Percentiles rank a stretch among this genome's conserved stretches.
These are phyloP conservation scores for Tulasnella sp. DNA, from an alignment of 768 basidiomycete genomes.

Conservation along the genomic window DNA sequence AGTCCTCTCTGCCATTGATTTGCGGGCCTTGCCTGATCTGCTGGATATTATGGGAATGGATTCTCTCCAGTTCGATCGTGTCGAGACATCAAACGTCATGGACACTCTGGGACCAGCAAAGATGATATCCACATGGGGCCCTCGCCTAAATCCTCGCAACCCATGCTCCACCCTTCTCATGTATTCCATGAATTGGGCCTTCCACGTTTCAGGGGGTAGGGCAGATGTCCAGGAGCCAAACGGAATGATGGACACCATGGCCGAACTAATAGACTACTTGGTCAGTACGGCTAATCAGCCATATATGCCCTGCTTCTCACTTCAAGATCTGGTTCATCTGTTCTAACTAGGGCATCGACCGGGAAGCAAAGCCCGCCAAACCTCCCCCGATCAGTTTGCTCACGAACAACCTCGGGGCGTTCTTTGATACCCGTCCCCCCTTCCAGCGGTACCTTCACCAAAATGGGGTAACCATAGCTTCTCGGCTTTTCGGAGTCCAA, in stretches of 20 bases:
- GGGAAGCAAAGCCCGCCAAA: not conserved
- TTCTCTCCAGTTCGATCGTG: conserved; percentile 50
- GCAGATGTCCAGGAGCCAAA: not conserved
- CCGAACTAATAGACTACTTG: not conserved
- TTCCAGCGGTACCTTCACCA: not conserved
- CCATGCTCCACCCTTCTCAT: conserved; percentile 47
- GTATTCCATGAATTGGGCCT: conserved; percentile 56
- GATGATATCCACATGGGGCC: conserved; percentile 48
- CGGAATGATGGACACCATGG: not conserved
- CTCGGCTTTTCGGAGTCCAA: not conserved
- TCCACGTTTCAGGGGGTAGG: not conserved
- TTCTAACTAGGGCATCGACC: not conserved
- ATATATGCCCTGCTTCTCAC: not conserved
- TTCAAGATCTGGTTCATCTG: not conserved
- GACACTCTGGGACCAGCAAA: conserved; percentile 47
- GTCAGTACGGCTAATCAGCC: not conserved
- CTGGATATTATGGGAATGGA: conserved; percentile 37
- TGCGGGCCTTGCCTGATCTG: conserved; percentile 45
- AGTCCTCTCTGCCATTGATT: conserved; percentile 45
- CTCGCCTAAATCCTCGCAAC: conserved; percentile 44
- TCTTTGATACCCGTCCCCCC: not conserved
- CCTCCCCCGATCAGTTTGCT: not conserved
- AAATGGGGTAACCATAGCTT: not conserved
- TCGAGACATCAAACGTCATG: conserved; percentile 56
- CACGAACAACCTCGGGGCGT: not conserved